Evolutionary conservation across 305 asterid genomes (phyloP).

Genomic region (Coffea humblotiana): DNA sequence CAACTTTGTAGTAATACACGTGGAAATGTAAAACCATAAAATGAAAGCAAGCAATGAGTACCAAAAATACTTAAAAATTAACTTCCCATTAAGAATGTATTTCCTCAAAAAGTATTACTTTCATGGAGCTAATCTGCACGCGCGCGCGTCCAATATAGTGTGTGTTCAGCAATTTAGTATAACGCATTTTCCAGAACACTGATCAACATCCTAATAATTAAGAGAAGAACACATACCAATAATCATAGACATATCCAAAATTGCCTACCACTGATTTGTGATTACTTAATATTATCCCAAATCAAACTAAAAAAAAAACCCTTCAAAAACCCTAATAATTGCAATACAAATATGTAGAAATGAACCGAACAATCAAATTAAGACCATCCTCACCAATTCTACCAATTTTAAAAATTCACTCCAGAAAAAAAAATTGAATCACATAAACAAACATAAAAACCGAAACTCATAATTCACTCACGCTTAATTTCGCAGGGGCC

Average conservation of each 20-base stretch:
- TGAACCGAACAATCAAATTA: background rate
- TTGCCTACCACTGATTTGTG: background rate
- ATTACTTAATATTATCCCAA: background rate
- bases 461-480: conserved; percentile 26
- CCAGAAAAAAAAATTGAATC: background rate
- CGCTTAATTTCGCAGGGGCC: conserved; percentile 70
- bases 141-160: no score
- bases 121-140: no score
- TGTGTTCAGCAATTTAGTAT: no score
- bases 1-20: background rate
- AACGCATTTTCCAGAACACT: background rate
- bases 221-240: background rate
- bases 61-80: background rate
- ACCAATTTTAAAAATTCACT: background rate
- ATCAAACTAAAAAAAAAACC: background rate
- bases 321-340: background rate
- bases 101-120: background rate
- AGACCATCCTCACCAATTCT: background rate
- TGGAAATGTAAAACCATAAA: background rate
- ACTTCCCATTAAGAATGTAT: background rate
- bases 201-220: background rate
- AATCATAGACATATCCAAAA: background rate
- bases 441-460: background rate
- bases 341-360: background rate
- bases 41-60: background rate